Conservation (phyloP, 1,139 yeast genomes). For the Meyerozyma sp. region DNA sequence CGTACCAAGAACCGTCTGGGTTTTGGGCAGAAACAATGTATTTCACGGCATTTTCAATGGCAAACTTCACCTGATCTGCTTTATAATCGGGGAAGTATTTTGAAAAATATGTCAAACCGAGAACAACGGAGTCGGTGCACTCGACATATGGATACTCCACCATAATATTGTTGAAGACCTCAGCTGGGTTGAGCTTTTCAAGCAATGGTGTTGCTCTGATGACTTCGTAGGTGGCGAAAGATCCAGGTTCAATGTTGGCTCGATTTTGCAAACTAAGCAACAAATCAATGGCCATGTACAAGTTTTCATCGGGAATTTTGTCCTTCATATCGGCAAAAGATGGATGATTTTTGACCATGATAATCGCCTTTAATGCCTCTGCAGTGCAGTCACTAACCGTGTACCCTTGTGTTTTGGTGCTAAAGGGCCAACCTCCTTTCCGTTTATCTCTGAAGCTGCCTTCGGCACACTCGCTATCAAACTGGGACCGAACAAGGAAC, state of each 20-base stretch:
- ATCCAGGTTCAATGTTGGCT: conserved; percentile 80
- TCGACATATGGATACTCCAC: conserved; percentile 98
- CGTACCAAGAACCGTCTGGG: conserved; percentile 94
- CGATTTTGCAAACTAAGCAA: conserved; percentile 66
- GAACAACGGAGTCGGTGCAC: conserved; percentile 91
- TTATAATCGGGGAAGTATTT: conserved; percentile 60
- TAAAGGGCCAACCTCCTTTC: conserved; percentile 95
- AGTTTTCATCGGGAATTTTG: conserved; percentile 46
- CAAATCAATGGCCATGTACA: conserved; percentile 69
- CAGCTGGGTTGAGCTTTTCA: conserved; percentile 87
- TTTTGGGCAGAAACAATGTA: conserved; percentile 68
- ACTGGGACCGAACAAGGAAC: conserved; percentile 78
- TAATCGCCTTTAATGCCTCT: conserved; percentile 87
- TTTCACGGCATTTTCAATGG: conserved; percentile 68
- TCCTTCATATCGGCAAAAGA: conserved; percentile 43
- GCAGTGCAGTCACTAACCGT: conserved; percentile 97
- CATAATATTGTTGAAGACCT: conserved; percentile 97
- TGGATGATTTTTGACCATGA: conserved; percentile 78
- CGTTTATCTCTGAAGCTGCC: conserved; percentile 83
- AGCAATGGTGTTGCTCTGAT: conserved; percentile 78
- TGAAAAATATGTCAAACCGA: conserved; percentile 80
- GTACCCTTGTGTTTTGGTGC: conserved; percentile 93
- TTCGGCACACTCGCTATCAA: conserved; percentile 69
- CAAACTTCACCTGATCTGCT: conserved; percentile 53
- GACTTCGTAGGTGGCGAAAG: conserved; percentile 87